These are phyloP conservation scores for Neonectria sp. DNA, from an alignment of 2,329 filamentous ascomycete genomes.

Conservation along the genomic window DNA sequence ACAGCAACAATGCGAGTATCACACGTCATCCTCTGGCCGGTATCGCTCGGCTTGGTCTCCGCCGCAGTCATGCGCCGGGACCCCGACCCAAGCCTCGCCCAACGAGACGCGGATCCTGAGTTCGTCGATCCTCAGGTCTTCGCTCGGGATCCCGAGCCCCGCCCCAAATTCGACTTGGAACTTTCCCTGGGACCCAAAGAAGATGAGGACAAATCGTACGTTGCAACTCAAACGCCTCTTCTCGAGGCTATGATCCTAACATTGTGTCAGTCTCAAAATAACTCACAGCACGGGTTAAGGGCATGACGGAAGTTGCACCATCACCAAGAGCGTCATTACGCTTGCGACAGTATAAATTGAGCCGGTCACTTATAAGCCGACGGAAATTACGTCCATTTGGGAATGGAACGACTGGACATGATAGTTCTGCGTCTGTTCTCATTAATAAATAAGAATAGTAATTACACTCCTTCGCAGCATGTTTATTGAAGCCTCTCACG, in stretches of 20 bases:
- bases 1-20: background rate
- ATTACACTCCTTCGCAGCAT: background rate
- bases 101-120: background rate
- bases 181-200: background rate
- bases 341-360: background rate
- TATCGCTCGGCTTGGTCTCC: background rate
- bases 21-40: background rate
- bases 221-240: background rate
- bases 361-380: background rate
- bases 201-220: background rate
- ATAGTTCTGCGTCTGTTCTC: background rate
- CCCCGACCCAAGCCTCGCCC: background rate
- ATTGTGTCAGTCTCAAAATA: background rate
- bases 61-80: constrained; percentile 5
- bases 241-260: background rate
- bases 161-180: background rate
- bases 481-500: background rate
- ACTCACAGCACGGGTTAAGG: background rate
- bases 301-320: background rate
- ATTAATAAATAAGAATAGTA: background rate
- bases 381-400: background rate
- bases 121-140: background rate
- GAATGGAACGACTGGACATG: background rate
- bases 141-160: background rate
- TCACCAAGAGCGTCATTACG: background rate